These are phyloP conservation scores for Arthroderma uncinatum DNA, from an alignment of 2,329 filamentous ascomycete genomes.

Conservation along the genomic window DNA sequence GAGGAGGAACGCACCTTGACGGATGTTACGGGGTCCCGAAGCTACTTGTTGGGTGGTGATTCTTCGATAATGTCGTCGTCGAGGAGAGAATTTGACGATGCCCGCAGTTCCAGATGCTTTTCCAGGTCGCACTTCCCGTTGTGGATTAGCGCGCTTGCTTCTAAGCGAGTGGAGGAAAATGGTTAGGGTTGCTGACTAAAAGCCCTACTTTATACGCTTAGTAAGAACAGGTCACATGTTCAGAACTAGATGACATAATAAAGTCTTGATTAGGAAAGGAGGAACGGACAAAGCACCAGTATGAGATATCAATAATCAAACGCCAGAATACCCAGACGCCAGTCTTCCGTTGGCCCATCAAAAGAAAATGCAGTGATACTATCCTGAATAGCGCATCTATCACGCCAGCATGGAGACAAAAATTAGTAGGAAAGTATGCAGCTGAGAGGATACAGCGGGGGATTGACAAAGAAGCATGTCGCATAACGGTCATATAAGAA, in stretches of 20 bases:
- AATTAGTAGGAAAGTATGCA: neutral
- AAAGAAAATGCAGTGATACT: neutral
- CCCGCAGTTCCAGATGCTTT: slow-evolving; percentile 2
- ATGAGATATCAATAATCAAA: neutral
- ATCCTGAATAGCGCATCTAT: neutral
- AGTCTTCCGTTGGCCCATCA: neutral
- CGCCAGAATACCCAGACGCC: neutral
- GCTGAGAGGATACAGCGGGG: neutral
- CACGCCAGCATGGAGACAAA: no score
- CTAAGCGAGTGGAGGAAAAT: slow-evolving; percentile 11
- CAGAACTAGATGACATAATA: neutral
- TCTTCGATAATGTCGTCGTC: slow-evolving; percentile 3
- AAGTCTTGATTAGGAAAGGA: neutral
- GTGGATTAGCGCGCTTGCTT: slow-evolving; percentile 1
- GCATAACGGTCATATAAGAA: neutral
- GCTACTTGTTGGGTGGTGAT: slow-evolving; percentile 29
- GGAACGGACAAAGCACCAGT: neutral
- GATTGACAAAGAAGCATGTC: neutral
- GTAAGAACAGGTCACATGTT: neutral
- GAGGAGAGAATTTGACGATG: neutral
- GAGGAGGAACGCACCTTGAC: slow-evolving; percentile 31
- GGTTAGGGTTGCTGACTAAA: slow-evolving; percentile 9
- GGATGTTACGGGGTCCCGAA: slow-evolving; percentile 30
- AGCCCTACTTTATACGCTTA: slow-evolving; percentile 10
- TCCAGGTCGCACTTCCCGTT: slow-evolving; percentile 3